Evolutionary conservation across 768 basidiomycete species (phyloP).

Genomic region (Phallus indusiatus): DNA sequence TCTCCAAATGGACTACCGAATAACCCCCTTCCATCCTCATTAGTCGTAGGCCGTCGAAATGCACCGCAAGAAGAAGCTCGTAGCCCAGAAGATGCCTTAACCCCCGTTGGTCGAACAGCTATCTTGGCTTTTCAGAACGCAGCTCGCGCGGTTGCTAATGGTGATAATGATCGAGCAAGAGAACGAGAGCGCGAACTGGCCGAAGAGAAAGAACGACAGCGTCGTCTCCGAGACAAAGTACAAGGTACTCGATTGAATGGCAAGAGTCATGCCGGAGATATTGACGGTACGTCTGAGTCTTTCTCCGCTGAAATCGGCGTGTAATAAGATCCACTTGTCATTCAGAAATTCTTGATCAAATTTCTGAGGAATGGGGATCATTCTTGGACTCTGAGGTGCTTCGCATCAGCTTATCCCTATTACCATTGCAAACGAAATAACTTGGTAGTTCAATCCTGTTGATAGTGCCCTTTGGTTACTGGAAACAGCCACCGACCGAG

Average conservation of each 20-base stretch:
- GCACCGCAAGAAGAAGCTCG: background rate
- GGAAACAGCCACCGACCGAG: constrained; percentile 62
- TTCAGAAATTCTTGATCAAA: constrained; percentile 73
- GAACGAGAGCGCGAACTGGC: constrained; percentile 55
- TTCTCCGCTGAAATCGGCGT: background rate
- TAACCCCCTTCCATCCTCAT: background rate
- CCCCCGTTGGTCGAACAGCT: background rate
- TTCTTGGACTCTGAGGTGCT: constrained; percentile 73
- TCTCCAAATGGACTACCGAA: background rate
- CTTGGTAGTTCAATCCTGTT: constrained; percentile 78
- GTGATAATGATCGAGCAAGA: constrained; percentile 45
- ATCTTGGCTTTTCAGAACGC: constrained; percentile 56
- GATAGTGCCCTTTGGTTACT: constrained; percentile 86
- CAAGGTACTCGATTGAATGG: constrained; percentile 46
- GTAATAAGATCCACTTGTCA: background rate
- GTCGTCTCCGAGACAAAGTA: constrained; percentile 57
- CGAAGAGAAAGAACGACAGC: constrained; percentile 55
- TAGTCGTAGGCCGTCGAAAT: background rate
- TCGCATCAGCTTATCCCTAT: background rate
- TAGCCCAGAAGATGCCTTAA: background rate
- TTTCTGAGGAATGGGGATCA: constrained; percentile 86
- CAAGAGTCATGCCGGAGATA: constrained; percentile 62
- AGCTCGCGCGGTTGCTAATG: constrained; percentile 45
- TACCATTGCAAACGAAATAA: constrained; percentile 3
- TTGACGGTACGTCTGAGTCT: constrained; percentile 57